Evolutionary conservation across 2,329 filamentous ascomycete genomes (phyloP).

Genomic region (Xylaria sp.): DNA sequence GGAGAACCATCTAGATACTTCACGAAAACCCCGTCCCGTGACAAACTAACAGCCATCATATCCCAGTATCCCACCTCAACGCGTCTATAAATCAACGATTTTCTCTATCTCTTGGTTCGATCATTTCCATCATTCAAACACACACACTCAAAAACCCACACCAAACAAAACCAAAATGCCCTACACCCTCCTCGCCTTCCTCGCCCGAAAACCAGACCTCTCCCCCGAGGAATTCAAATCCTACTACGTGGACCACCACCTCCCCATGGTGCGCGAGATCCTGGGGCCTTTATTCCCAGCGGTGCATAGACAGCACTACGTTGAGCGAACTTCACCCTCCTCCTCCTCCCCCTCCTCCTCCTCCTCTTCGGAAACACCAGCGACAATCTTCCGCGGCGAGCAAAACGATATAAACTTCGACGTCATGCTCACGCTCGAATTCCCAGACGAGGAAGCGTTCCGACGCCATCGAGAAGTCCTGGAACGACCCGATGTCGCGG

Average conservation of each 20-base stretch:
- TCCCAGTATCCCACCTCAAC: no score
- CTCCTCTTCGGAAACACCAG: no score
- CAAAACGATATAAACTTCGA: neutral
- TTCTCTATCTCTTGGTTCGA: no score
- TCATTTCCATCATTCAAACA: no score
- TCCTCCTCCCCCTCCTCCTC: no score
- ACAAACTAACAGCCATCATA: no score
- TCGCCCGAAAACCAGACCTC: constrained; percentile 13
- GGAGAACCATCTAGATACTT: no score
- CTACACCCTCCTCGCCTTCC: constrained; percentile 1
- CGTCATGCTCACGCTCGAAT: neutral
- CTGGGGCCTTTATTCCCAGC: constrained; percentile 12
- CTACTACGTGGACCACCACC: constrained; percentile 16
- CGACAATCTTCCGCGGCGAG: no score
- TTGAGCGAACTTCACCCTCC: no score
- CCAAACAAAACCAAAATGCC: constrained; percentile 1
- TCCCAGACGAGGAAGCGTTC: neutral
- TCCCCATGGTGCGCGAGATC: constrained; percentile 15
- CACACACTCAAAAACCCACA: no score
- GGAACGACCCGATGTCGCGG: neutral
- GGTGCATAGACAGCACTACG: constrained; percentile 14
- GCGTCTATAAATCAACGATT: no score
- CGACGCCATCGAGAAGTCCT: neutral
- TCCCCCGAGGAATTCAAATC: constrained; percentile 17
- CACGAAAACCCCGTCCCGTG: no score